Conservation (phyloP, 768 basidiomycete species). For the Boletellus emodensis region DNA sequence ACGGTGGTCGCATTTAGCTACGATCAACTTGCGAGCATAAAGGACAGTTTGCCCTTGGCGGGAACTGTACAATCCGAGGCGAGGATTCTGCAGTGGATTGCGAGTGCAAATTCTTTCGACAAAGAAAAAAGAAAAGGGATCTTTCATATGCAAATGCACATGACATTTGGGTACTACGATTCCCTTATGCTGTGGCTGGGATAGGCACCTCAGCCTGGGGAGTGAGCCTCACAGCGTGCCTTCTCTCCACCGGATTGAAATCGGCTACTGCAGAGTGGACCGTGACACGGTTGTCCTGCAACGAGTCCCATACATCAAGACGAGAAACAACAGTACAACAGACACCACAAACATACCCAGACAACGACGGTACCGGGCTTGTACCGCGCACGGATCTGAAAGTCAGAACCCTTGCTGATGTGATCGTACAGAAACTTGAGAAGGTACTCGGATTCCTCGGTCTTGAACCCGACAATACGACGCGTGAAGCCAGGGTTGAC, state of each 20-base stretch:
- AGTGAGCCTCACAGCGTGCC: slow-evolving; percentile 47
- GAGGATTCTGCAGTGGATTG: too few species aligned
- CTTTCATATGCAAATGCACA: too few species aligned
- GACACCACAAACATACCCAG: slow-evolving; percentile 37
- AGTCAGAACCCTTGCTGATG: slow-evolving; percentile 47
- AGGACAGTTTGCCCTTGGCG: too few species aligned
- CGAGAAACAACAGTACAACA: too few species aligned
- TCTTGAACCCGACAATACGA: slow-evolving; percentile 51
- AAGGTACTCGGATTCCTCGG: slow-evolving; percentile 53
- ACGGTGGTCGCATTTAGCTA: too few species aligned
- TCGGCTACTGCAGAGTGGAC: slow-evolving; percentile 44
- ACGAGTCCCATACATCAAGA: neutral
- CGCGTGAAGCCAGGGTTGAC: slow-evolving; percentile 54
- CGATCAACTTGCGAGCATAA: too few species aligned
- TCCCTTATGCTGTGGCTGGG: slow-evolving; percentile 16
- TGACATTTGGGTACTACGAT: too few species aligned
- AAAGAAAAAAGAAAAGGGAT: too few species aligned
- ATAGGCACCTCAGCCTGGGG: slow-evolving; percentile 48
- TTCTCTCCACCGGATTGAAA: slow-evolving; percentile 34
- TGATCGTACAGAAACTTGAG: slow-evolving; percentile 54
- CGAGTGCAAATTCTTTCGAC: too few species aligned
- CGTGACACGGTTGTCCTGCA: slow-evolving; percentile 45
- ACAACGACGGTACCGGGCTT: slow-evolving; percentile 53
- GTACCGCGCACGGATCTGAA: slow-evolving; percentile 48
- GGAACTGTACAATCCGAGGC: too few species aligned